Evolutionary conservation across 1,139 yeast genomes (phyloP), one percentile per base, ranked within the genome.

Genomic region (Zhuliangozyma blackwelliae): DNA sequence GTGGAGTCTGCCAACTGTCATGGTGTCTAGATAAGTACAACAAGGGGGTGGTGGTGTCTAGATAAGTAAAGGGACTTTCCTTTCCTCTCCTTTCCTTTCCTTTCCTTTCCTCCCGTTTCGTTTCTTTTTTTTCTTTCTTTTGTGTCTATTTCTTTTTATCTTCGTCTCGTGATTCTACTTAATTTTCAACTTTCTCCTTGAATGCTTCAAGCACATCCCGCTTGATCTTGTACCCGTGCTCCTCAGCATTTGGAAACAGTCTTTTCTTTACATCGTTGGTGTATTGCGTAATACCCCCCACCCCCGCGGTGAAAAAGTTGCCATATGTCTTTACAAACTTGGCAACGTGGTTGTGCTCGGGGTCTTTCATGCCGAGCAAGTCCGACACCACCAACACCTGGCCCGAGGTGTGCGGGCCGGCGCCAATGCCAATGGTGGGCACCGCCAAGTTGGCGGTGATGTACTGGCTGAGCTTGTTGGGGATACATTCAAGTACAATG

Each of bases 381-480:
- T 92, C 98, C 2, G 89, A 77, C 55, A 85, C 80, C 1, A 92
- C 98, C 34, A 92, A 69, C 1, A 92, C 96, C 57, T 92, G 97
- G 0, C 96, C 97, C 27, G 88, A 79, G 11, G 92, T 82, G 10
- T 62, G 63, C 13, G 82, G 79, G 0, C 98, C 97, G 0, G 97
- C 97, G 6, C 98, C 98, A 37, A 92, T 92, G 6, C 98, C 97
- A 45, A 92, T 89, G 1, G 95, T 87, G 0, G 98, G 97, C 1
- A 90, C 67, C 0, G 57, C 40, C 25, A 89, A 58, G 23, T 65
- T 63, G 2, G 68, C 54, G 0, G 97, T 85, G 31, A 92, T 77
- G 40, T 66, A 64, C 33, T 68, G 60, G 0, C 92, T 92, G n/a
- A 92, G 63, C 41, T 72, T 73, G 39, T 77, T 77, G 3, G 98